Evolutionary conservation across 257 asterid species (phyloP).

Genomic region (Nicotiana tomentosiformis): DNA sequence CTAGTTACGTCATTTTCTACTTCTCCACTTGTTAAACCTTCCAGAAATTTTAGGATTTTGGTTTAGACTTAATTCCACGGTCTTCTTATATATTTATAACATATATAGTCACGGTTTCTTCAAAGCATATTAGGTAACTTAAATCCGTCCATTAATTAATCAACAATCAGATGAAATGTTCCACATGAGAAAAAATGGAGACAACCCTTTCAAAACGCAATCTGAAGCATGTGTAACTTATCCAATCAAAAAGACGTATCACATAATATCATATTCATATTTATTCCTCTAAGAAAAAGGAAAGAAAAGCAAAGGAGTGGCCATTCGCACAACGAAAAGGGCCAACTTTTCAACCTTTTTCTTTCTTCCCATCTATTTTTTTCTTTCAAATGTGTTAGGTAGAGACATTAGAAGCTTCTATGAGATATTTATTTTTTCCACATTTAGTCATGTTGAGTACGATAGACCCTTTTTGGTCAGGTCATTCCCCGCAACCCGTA

Average conservation of each 20-base stretch:
- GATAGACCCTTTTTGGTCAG: too few species aligned
- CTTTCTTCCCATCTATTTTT: not conserved
- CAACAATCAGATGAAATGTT: not conserved
- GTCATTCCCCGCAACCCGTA: rapidly evolving
- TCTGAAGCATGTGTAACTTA: not conserved
- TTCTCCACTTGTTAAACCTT: not conserved
- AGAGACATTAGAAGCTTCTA: constrained; percentile 64
- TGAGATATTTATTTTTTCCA: constrained; percentile 14
- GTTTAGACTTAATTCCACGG: not conserved
- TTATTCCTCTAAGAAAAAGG: not conserved
- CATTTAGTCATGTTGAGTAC: not conserved
- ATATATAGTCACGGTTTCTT: not conserved
- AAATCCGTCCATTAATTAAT: not conserved
- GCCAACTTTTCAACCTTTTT: constrained; percentile 7
- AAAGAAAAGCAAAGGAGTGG: constrained; percentile 6
- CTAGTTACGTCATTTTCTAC: not conserved
- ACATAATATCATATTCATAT: constrained; percentile 5
- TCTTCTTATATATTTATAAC: not conserved
- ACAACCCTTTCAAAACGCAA: not conserved
- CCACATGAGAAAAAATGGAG: not conserved
- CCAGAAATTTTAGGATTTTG: not conserved
- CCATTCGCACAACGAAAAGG: constrained; percentile 41
- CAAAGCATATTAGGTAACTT: not conserved
- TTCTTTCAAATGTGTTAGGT: constrained; percentile 48
- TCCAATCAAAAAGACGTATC: not conserved